phyloP scores from a whole-genome alignment of 306 rosid species.

The Malus sieversii region DNA sequence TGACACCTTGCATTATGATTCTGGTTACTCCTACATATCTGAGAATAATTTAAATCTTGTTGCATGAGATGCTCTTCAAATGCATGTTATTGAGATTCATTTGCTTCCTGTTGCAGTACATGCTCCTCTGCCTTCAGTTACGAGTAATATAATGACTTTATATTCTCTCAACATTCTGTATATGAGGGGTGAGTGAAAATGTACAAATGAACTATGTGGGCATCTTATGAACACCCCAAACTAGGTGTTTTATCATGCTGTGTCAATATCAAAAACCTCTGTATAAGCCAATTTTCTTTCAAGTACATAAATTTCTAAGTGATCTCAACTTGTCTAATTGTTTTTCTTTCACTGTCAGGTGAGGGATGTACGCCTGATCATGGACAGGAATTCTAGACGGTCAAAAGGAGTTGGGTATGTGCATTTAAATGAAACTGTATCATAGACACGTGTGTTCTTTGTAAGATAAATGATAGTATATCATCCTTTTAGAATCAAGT shows the following conservation, averaged over 20 bases:
- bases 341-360: conserved; percentile 46
- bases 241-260: conserved; percentile 21
- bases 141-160: conserved; percentile 32
- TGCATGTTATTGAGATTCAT: conserved; percentile 32
- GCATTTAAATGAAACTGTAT: conserved; percentile 16
- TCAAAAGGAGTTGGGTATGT: conserved; percentile 99
- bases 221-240: conserved; percentile 21
- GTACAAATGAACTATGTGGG: conserved; percentile 13
- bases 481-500: conserved; percentile 54
- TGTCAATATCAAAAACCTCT: conserved; percentile 11
- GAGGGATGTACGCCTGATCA: conserved; percentile 96
- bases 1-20: not conserved
- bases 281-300: not conserved
- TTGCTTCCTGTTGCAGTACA: conserved; percentile 47
- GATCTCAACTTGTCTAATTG: not conserved
- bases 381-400: conserved; percentile 98
- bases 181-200: conserved; percentile 38
- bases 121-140: conserved; percentile 49
- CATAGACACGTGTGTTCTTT: conserved; percentile 31
- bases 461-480: conserved; percentile 38
- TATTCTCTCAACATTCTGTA: conserved; percentile 44
- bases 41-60: conserved; percentile 10
- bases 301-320: not conserved
- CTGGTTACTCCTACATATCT: not conserved
- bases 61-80: conserved; percentile 16